These are phyloP conservation scores for Halophytophthora polymorphica DNA, from an alignment of 352 stramenopile species.

Conservation along the genomic window DNA sequence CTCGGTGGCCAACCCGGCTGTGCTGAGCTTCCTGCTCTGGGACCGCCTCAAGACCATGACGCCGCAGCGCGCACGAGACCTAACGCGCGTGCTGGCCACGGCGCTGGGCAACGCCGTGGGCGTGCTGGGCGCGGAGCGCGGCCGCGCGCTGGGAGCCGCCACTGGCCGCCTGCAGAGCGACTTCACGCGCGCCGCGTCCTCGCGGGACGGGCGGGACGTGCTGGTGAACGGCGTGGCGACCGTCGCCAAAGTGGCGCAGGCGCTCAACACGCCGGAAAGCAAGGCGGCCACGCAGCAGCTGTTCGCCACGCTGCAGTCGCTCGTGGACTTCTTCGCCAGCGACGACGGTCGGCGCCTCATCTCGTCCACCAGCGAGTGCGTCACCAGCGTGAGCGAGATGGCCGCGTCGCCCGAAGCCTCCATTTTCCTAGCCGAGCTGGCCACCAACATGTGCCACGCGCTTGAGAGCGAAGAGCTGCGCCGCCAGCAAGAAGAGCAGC, in stretches of 20 bases:
- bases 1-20: slow-evolving; percentile 76
- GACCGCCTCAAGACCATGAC: slow-evolving; percentile 69
- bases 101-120: slow-evolving; percentile 51
- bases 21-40: slow-evolving; percentile 75
- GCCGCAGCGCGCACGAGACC: slow-evolving; percentile 65
- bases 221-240: slow-evolving; percentile 64
- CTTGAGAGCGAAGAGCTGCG: slow-evolving; percentile 54
- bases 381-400: slow-evolving; percentile 49
- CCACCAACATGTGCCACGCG: slow-evolving; percentile 70
- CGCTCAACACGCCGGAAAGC: slow-evolving; percentile 68
- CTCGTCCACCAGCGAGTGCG: slow-evolving; percentile 45
- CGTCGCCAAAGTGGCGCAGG: slow-evolving; percentile 59
- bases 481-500: slow-evolving; percentile 13
- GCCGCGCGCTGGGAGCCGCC: slow-evolving; percentile 30
- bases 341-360: slow-evolving; percentile 54
- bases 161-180: slow-evolving; percentile 49
- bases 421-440: slow-evolving; percentile 73
- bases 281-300: slow-evolving; percentile 61
- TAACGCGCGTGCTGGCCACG: slow-evolving; percentile 60
- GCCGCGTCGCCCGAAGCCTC: slow-evolving; percentile 64
- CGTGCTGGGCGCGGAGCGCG: slow-evolving; percentile 52
- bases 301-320: slow-evolving; percentile 59
- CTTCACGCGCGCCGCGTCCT: slow-evolving; percentile 45
- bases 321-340: slow-evolving; percentile 77
- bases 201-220: slow-evolving; percentile 51